Evolutionary conservation across 768 basidiomycete genomes (phyloP).

Genomic region (Lactarius pseudohatsudake): DNA sequence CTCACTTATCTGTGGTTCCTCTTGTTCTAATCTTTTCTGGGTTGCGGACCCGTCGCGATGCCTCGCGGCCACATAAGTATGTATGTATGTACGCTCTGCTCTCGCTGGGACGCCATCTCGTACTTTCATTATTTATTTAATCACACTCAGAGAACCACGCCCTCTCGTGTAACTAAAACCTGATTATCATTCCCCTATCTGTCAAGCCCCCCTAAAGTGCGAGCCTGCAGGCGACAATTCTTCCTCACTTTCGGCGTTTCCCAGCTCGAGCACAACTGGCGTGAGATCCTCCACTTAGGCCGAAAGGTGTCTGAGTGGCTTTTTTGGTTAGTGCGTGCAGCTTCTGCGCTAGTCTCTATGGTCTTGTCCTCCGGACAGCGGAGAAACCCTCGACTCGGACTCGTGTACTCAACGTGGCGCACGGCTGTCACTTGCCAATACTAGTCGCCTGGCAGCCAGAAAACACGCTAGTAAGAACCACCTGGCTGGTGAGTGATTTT

Average conservation of each 20-base stretch:
- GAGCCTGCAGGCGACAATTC: neutral
- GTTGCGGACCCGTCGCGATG: conserved; percentile 7
- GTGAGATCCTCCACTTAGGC: conserved; percentile 2
- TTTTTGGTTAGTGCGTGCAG: neutral
- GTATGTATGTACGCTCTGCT: conserved; percentile 28
- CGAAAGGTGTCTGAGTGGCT: neutral
- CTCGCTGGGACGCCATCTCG: conserved; percentile 25
- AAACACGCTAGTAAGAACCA: neutral
- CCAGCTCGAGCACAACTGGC: neutral
- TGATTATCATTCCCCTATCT: conserved; percentile 25
- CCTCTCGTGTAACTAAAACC: conserved; percentile 24
- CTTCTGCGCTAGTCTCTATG: conserved; percentile 24
- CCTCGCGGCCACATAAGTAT: conserved; percentile 25
- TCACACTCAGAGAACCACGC: conserved; percentile 24
- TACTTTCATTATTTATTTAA: conserved; percentile 28
- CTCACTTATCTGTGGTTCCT: conserved; percentile 25
- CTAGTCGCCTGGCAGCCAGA: conserved; percentile 6
- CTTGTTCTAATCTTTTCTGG: conserved; percentile 16
- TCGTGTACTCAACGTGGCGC: conserved; percentile 24
- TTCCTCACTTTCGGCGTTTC: neutral
- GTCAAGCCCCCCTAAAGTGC: conserved; percentile 18
- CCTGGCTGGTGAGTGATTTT: conserved; percentile 16
- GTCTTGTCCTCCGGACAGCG: neutral
- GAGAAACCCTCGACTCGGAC: conserved; percentile 21
- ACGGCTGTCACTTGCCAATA: conserved; percentile 3